Evolutionary conservation across 1,284 basidiomycete species (phyloP).

Genomic region (Thecaphora thlaspeos): DNA sequence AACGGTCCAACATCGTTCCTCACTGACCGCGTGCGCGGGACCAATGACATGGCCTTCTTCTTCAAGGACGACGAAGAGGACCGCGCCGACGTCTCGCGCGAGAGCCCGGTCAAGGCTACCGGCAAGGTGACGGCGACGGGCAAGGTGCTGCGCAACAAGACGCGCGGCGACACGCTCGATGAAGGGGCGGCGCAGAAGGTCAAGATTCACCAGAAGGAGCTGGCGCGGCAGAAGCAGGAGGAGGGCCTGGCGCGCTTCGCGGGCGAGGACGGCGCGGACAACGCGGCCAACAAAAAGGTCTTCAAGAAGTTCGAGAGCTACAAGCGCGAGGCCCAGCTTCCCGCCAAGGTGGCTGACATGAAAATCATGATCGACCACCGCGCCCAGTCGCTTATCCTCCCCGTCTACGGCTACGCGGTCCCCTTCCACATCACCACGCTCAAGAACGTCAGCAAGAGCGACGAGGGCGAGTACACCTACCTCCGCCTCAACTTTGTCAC

Average conservation of each 20-base stretch:
- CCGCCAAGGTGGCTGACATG: constrained; percentile 60
- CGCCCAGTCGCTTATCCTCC: constrained; percentile 83
- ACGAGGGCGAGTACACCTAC: constrained; percentile 92
- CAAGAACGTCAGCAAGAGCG: constrained; percentile 96
- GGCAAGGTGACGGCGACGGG: constrained; percentile 45
- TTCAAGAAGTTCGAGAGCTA: constrained; percentile 98
- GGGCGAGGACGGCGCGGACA: constrained; percentile 61
- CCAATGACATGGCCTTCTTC: constrained; percentile 86
- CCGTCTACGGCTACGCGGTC: constrained; percentile 91
- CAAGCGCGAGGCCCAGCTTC: constrained; percentile 86
- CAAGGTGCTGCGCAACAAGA: constrained; percentile 53
- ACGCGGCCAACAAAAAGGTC: constrained; percentile 67
- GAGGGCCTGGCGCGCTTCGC: constrained; percentile 83
- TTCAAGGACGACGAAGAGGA: constrained; percentile 59
- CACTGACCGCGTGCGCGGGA: constrained; percentile 67
- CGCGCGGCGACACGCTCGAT: constrained; percentile 76
- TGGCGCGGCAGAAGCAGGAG: constrained; percentile 75
- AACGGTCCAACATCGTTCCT: constrained; percentile 67
- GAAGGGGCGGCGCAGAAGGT: constrained; percentile 72
- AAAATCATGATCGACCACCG: constrained; percentile 90
- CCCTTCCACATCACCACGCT: constrained; percentile 99
- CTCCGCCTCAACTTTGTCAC: constrained; percentile 98
- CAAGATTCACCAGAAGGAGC: constrained; percentile 81
- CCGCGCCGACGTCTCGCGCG: constrained; percentile 10
- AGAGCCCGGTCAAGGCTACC: constrained; percentile 31